Evolutionary conservation across 2,329 filamentous ascomycete species (phyloP).

Genomic region (Teratosphaeria viscida): DNA sequence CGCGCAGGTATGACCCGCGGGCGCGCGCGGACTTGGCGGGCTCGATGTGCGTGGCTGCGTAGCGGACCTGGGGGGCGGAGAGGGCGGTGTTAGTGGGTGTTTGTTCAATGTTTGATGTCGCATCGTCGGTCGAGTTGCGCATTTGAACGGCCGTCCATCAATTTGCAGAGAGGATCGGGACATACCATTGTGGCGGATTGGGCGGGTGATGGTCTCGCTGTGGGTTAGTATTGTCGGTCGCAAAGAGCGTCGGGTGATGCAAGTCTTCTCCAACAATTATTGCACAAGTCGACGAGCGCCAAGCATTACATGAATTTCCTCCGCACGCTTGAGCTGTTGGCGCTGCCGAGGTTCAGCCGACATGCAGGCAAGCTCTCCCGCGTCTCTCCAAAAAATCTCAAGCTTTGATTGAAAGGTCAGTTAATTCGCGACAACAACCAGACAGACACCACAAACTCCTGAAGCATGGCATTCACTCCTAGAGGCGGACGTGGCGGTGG

Average conservation of each 20-base stretch:
- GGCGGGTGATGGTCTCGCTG: conserved; percentile 19
- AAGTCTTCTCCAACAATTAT: neutral
- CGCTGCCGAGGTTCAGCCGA: neutral
- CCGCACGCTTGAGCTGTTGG: neutral
- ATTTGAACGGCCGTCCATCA: neutral
- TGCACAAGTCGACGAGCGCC: conserved; percentile 2
- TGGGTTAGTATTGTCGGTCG: neutral
- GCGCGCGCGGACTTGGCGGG: conserved; percentile 91
- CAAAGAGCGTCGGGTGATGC: neutral
- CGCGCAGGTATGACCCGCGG: conserved; percentile 96
- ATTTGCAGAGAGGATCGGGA: neutral
- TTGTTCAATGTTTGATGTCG: neutral
- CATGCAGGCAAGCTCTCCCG: neutral
- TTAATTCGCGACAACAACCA: neutral
- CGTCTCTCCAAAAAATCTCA: conserved; percentile 2
- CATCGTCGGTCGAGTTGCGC: neutral
- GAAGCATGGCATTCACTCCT: conserved; percentile 36
- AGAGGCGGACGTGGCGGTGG: conserved; percentile 33
- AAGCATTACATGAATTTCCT: neutral
- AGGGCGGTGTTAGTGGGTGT: conserved; percentile 1
- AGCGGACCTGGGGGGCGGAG: conserved; percentile 61
- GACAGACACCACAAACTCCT: conserved; percentile 6
- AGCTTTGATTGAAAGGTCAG: conserved; percentile 2
- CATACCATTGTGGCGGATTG: conserved; percentile 34
- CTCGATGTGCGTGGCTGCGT: conserved; percentile 83